Evolutionary conservation across 495 filamentous ascomycete genomes (phyloP).

Genomic region (Amorphotheca resinae): DNA sequence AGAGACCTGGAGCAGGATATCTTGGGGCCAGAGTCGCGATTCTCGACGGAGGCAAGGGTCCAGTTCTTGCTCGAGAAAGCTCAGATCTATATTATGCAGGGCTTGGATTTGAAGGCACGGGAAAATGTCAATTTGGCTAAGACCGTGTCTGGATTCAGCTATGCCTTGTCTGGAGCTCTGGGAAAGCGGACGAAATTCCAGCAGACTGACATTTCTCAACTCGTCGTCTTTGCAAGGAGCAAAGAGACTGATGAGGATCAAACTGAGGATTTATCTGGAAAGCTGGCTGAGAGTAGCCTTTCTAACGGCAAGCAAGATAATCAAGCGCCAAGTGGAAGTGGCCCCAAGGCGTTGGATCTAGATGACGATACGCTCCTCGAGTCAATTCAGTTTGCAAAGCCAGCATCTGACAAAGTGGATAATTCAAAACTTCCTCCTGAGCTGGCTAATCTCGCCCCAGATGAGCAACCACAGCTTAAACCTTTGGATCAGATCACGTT

Average conservation of each 20-base stretch:
- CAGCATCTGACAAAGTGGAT: conserved; percentile 22
- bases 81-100: conserved; percentile 73
- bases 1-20: conserved; percentile 31
- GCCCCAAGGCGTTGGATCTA: conserved; percentile 56
- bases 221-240: conserved; percentile 85
- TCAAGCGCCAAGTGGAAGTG: conserved; percentile 3
- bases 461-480: conserved; percentile 68
- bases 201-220: conserved; percentile 74
- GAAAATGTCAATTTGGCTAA: conserved; percentile 57
- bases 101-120: conserved; percentile 63
- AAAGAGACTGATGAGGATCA: conserved; percentile 16
- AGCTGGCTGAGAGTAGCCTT: background rate
- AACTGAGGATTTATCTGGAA: background rate
- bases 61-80: conserved; percentile 70
- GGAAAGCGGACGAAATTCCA: conserved; percentile 93
- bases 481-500: conserved; percentile 78
- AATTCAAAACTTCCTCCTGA: conserved; percentile 42
- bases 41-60: conserved; percentile 33
- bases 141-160: conserved; percentile 53
- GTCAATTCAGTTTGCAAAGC: conserved; percentile 60
- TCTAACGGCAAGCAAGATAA: background rate
- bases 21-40: conserved; percentile 21
- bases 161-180: conserved; percentile 71
- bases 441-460: conserved; percentile 54
- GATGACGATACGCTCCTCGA: conserved; percentile 94